Conservation (phyloP, 768 basidiomycete species). For the Tylopilus vinaceipallidus region DNA sequence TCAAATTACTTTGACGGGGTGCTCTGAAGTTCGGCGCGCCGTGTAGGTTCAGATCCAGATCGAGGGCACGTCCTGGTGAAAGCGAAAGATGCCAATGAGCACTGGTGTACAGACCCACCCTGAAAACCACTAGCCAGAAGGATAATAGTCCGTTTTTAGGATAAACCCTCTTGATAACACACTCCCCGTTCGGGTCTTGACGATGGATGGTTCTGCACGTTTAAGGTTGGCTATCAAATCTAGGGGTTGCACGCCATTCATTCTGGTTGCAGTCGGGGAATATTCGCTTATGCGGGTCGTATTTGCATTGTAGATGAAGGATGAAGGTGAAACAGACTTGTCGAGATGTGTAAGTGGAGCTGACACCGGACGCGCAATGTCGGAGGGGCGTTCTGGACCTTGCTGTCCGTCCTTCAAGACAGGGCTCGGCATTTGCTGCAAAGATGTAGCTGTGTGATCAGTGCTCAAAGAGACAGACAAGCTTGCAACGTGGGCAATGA, state of each 20-base stretch:
- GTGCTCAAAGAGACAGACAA: no score
- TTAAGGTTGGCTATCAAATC: slow-evolving; percentile 65
- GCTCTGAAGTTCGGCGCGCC: slow-evolving; percentile 96
- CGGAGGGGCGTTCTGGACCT: not conserved
- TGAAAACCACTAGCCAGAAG: slow-evolving; percentile 51
- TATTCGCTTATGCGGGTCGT: slow-evolving; percentile 2
- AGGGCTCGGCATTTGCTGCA: not conserved
- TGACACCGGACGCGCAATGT: slow-evolving; percentile 8
- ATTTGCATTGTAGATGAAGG: slow-evolving; percentile 3
- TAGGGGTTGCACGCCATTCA: slow-evolving; percentile 33
- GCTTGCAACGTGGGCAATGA: no score
- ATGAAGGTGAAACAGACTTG: slow-evolving; percentile 7
- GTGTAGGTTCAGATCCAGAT: slow-evolving; percentile 87
- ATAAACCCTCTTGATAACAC: slow-evolving; percentile 89
- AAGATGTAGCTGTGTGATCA: no score
- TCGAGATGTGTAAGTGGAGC: slow-evolving; percentile 5
- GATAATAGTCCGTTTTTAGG: slow-evolving; percentile 90
- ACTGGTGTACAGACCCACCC: not conserved
- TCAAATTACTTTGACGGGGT: slow-evolving; percentile 72
- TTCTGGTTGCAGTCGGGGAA: not conserved
- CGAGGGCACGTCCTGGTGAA: slow-evolving; percentile 72
- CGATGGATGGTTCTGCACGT: slow-evolving; percentile 68
- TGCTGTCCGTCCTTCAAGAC: not conserved
- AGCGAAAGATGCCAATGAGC: slow-evolving; percentile 7
- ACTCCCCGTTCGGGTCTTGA: slow-evolving; percentile 80